These are phyloP conservation scores for Aspergillus neoniger DNA, from an alignment of 2,329 filamentous ascomycete species.

Conservation along the genomic window DNA sequence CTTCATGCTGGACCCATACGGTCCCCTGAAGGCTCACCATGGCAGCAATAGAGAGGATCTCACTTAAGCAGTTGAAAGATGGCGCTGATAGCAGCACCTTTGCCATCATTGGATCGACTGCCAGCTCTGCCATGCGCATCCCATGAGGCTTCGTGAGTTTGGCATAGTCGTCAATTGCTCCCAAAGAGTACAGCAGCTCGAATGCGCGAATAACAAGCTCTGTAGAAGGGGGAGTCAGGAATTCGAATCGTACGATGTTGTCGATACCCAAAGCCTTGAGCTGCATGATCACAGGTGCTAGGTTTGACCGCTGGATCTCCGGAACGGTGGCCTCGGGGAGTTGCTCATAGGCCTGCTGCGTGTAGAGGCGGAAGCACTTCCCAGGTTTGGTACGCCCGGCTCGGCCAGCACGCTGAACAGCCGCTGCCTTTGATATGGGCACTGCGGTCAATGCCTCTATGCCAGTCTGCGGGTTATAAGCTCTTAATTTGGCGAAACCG, in stretches of 20 bases:
- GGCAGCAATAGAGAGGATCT: slow-evolving; percentile 87
- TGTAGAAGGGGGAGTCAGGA: slow-evolving; percentile 80
- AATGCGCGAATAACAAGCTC: slow-evolving; percentile 82
- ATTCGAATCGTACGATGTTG: slow-evolving; percentile 89
- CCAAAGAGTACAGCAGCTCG: slow-evolving; percentile 82
- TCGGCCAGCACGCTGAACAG: slow-evolving; percentile 85
- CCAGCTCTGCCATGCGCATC: slow-evolving; percentile 85
- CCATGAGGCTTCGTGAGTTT: slow-evolving; percentile 90
- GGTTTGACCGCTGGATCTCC: slow-evolving; percentile 88
- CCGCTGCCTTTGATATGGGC: slow-evolving; percentile 84
- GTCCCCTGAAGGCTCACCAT: slow-evolving; percentile 87
- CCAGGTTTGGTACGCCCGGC: slow-evolving; percentile 86
- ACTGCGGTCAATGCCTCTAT: slow-evolving; percentile 85
- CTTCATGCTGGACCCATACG: slow-evolving; percentile 80
- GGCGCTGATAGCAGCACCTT: slow-evolving; percentile 78
- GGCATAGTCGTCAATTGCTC: slow-evolving; percentile 84
- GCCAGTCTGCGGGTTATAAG: slow-evolving; percentile 79
- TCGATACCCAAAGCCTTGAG: slow-evolving; percentile 94
- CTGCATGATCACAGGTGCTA: slow-evolving; percentile 84
- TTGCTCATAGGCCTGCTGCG: slow-evolving; percentile 67
- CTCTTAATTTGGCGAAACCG: slow-evolving; percentile 86
- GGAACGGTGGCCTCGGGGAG: slow-evolving; percentile 76
- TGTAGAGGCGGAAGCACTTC: slow-evolving; percentile 93
- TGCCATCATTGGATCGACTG: slow-evolving; percentile 93
- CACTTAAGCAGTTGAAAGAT: slow-evolving; percentile 75